Base-by-base conservation (phyloP, 2,329 filamentous ascomycete species). In the Ampelomyces quisqualis region DNA sequence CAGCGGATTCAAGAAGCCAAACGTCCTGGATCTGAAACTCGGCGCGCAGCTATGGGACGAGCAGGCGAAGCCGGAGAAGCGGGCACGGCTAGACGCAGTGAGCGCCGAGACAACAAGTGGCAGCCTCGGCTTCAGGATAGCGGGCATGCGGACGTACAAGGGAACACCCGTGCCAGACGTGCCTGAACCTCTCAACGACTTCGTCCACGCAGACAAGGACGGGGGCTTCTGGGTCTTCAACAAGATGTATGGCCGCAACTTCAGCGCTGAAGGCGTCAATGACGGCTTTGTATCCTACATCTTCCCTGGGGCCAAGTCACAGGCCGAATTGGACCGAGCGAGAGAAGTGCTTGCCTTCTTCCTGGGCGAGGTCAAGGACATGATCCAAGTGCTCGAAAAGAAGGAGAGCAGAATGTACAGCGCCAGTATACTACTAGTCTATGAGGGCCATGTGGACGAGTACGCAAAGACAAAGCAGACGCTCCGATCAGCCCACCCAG, bases 21-120 rank as follows among this genome's bases (percentile, higher is more conserved):
- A 95, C 57, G 89, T 98, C 6, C 74, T 98, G 43, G 93, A 98
- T 63, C 80, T 95, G 51, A 98, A 98, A 72, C 80, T 98, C 14
- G 93, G 93, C 29, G 78, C 83, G 34, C 80, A 88, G 21, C 73
- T 98, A 5, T 97, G 90, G 85, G 91, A 88, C 10, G 88, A 95
- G 24, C 74, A 75, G 47, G 79, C 82, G 3, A 74, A 75, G 17
- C 68, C 72, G 1, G 74, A 77, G 20, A 85, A 85, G 64, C 71
- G 80, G 11, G 73, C 68, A 17, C 73, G 78, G 36, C 67, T 85
- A 17, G 82, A 85, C 57, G 74, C 76, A 26, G 78, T 84, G 13
- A 73, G 78, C 4, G 68, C 72, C 11, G 73, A 77, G 49, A 83
- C 81, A 2, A 85, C 82, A 1, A 81, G 76, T 50, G 72, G 74